Percentiles rank a stretch among this genome's conserved stretches.
phyloP scores from a whole-genome alignment of 306 rosid genomes.

The Vachellia pachyceras region DNA sequence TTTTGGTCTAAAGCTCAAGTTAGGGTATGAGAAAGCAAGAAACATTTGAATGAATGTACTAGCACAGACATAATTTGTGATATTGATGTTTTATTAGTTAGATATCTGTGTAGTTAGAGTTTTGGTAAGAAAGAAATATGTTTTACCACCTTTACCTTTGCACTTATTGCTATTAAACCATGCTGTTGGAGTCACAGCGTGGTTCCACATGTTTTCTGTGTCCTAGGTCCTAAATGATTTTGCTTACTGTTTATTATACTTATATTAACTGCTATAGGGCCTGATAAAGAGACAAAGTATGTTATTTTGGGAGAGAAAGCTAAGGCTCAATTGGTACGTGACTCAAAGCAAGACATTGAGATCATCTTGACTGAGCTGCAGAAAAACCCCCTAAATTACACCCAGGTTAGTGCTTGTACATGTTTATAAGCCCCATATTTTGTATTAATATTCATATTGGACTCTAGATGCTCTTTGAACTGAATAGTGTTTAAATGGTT shows the following conservation, averaged over 20 bases:
- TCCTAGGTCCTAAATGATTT: neutral
- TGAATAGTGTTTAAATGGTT: neutral
- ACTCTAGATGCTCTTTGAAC: slow-evolving; percentile 3
- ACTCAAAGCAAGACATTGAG: slow-evolving; percentile 75
- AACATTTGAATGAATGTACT: neutral
- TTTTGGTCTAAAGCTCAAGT: neutral
- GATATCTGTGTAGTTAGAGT: neutral
- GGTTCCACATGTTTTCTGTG: neutral
- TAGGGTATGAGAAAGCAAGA: neutral
- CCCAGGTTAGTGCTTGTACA: slow-evolving; percentile 62
- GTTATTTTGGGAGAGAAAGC: slow-evolving; percentile 96
- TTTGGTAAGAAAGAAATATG: neutral
- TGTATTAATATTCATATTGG: neutral
- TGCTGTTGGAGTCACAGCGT: neutral
- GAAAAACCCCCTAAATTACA: slow-evolving; percentile 85
- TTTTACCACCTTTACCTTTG: neutral
- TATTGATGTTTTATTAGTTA: neutral
- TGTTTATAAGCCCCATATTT: neutral
- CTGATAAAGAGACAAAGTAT: slow-evolving; percentile 80
- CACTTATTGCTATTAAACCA: neutral
- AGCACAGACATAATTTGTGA: neutral
- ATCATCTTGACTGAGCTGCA: slow-evolving; percentile 79
- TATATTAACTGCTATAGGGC: slow-evolving; percentile 73
- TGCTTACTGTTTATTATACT: neutral
- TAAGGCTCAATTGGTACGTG: slow-evolving; percentile 88